Evolutionary conservation across 108 stramenopile genomes (phyloP).

Genomic region (Tribonema minus): DNA sequence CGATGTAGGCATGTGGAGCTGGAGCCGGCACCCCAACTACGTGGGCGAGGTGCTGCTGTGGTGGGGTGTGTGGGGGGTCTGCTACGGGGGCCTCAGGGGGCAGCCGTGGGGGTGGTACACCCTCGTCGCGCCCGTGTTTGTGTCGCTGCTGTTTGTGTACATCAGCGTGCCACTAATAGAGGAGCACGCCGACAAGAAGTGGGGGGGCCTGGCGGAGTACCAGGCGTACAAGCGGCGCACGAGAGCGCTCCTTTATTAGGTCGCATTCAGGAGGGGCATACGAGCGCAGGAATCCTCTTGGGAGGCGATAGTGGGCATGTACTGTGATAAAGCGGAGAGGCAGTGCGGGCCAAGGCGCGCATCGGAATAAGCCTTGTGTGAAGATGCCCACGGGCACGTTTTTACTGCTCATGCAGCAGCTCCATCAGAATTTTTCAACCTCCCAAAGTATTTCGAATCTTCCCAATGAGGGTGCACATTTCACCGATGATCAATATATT

Average conservation of each 20-base stretch:
- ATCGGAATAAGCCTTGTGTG: too few species aligned
- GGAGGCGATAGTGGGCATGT: too few species aligned
- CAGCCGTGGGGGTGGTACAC: slow-evolving; percentile 10
- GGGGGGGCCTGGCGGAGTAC: slow-evolving; percentile 4
- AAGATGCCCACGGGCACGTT: too few species aligned
- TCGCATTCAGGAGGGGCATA: too few species aligned
- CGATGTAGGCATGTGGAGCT: slow-evolving; percentile 19
- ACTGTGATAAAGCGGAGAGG: too few species aligned
- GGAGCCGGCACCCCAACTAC: slow-evolving; percentile 39
- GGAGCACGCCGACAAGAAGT: slow-evolving; percentile 10
- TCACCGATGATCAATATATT: too few species aligned
- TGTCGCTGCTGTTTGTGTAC: not conserved
- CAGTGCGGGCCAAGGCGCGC: too few species aligned
- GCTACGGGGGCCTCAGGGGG: slow-evolving; percentile 9
- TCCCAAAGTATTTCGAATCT: too few species aligned
- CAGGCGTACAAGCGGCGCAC: slow-evolving; percentile 16
- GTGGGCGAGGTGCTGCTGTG: slow-evolving; percentile 18
- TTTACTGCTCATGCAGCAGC: too few species aligned
- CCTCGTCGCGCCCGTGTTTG: slow-evolving; percentile 1
- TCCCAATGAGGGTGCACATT: too few species aligned
- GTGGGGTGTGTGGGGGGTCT: slow-evolving; percentile 8
- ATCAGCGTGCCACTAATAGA: slow-evolving; percentile 8
- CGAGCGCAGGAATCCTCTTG: too few species aligned
- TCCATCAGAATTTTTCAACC: too few species aligned
- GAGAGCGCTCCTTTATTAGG: not conserved